Base-by-base conservation (phyloP, 129 eudicot genomes). In the Artemisia tridentata region DNA sequence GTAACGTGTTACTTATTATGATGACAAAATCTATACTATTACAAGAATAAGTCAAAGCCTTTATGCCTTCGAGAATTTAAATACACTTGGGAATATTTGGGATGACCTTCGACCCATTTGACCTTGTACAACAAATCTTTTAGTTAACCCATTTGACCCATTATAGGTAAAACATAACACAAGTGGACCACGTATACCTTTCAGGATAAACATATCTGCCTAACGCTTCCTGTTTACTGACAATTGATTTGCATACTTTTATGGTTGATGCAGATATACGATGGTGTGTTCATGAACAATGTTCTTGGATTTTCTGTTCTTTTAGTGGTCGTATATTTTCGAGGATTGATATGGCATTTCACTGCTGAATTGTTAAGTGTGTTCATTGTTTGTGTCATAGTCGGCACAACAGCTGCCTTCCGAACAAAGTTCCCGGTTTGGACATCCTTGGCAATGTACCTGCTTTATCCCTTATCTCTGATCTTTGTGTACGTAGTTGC, bases 221-320 rank as follows among this genome's bases (percentile, higher is more conserved):
- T 31, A 31, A 31, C 38, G 5, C 38, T 54, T 54, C 23, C 16
- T 49, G 7, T 8, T 13, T 16, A 27, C 51, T 68, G 23, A 38
- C 21, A 34, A 34, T 34, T 34, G 20, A 67, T 34, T n/a, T 49
- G 43, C 68, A 7, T 27, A 27, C 47, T 0, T 71, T 15, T 12
- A 55, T 68, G 72, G 34, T 72, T 79, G 48, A 16, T 72, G 82
- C 92, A 91, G 97, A 77, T 91, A 49, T 85, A 91, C 57, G 87
- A 89, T 29, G 85, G 84, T 10, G 97, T 88, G 65, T 81, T 88
- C 67, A 80, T 91, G 92, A 91, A 91, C 92, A 91, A 91, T 64
- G 74, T 91, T 73, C 90, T 91, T 14, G 91, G 95, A 31, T 79
- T 91, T 47, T 77, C 87, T 15, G 97, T 91, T 56, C 95, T 91